Percentiles rank a stretch among this genome's conserved stretches.
Conservation (phyloP, 169 alveolate species). For the Cryptosporidium sp. region DNA sequence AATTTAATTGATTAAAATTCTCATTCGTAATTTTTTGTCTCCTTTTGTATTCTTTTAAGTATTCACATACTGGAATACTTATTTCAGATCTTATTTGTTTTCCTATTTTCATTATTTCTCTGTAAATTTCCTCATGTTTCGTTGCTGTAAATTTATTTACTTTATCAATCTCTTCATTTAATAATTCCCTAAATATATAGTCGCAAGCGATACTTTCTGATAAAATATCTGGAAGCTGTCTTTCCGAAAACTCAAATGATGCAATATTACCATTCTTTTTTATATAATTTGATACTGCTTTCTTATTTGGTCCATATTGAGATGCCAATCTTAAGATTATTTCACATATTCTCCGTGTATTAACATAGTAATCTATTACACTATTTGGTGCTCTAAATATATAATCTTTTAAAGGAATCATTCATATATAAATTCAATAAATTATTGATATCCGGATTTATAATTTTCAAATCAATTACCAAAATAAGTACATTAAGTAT, state of each 20-base stretch:
- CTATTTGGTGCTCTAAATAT: slow-evolving; percentile 15
- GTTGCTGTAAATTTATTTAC: slow-evolving; percentile 78
- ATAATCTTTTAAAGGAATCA: slow-evolving; percentile 39
- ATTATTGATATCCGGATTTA: background rate
- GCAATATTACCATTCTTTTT: background rate
- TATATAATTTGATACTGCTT: slow-evolving; percentile 8
- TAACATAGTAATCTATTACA: slow-evolving; percentile 5
- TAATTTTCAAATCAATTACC: background rate
- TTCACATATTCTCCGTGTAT: slow-evolving; percentile 30
- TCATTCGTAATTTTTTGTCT: slow-evolving; percentile 3
- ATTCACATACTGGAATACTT: slow-evolving; percentile 28
- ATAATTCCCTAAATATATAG: slow-evolving; percentile 75
- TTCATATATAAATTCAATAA: background rate
- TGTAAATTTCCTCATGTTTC: slow-evolving; percentile 76
- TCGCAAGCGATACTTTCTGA: slow-evolving; percentile 48
- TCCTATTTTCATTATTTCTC: slow-evolving; percentile 75
- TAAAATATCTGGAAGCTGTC: slow-evolving; percentile 14
- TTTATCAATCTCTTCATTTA: slow-evolving; percentile 78
- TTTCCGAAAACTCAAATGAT: background rate
- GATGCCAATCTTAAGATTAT: slow-evolving; percentile 37
- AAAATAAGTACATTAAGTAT: too few species aligned
- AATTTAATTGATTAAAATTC: background rate
- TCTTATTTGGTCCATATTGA: slow-evolving; percentile 57
- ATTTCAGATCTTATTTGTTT: slow-evolving; percentile 65
- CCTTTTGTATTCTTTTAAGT: slow-evolving; percentile 3